A percentile compares a stretch with the other conserved stretches of the same genome.
phyloP scores from a whole-genome alignment of 495 filamentous ascomycete genomes.

The Penicillium antarcticum region DNA sequence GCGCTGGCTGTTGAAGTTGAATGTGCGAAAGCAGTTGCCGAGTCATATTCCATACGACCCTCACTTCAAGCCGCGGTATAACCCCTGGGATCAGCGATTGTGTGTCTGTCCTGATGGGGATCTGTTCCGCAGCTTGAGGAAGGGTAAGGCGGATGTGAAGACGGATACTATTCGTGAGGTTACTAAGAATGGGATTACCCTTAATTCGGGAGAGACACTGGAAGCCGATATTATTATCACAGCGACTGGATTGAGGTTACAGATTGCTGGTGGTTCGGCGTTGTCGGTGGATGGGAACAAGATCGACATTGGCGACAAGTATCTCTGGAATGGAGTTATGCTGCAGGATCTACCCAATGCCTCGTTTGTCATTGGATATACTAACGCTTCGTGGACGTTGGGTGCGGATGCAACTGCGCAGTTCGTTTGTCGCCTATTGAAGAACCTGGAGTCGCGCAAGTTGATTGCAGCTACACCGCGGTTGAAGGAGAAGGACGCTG shows the following conservation, averaged over 20 bases:
- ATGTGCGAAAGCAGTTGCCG: constrained; percentile 50
- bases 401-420: constrained; percentile 53
- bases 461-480: constrained; percentile 36
- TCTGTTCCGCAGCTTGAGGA: constrained; percentile 61
- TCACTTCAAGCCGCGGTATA: constrained; percentile 70
- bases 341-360: constrained; percentile 58
- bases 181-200: constrained; percentile 53
- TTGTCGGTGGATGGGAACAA: constrained; percentile 55
- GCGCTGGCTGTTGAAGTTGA: constrained; percentile 39
- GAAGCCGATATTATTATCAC: constrained; percentile 72
- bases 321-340: constrained; percentile 60
- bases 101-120: constrained; percentile 70
- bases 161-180: constrained; percentile 68
- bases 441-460: constrained; percentile 37
- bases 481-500: constrained; percentile 27
- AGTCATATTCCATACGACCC: constrained; percentile 52
- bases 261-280: constrained; percentile 47
- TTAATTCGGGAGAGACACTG: constrained; percentile 54
- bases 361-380: constrained; percentile 54
- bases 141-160: constrained; percentile 56
- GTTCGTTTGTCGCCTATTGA: constrained; percentile 43
- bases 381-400: constrained; percentile 58
- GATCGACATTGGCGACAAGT: constrained; percentile 42
- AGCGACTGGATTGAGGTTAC: constrained; percentile 66
- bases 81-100: constrained; percentile 71